A percentile compares a stretch with the other conserved stretches of the same genome.
Conservation (phyloP, 1,284 basidiomycete genomes). For the Malassezia caprae region DNA sequence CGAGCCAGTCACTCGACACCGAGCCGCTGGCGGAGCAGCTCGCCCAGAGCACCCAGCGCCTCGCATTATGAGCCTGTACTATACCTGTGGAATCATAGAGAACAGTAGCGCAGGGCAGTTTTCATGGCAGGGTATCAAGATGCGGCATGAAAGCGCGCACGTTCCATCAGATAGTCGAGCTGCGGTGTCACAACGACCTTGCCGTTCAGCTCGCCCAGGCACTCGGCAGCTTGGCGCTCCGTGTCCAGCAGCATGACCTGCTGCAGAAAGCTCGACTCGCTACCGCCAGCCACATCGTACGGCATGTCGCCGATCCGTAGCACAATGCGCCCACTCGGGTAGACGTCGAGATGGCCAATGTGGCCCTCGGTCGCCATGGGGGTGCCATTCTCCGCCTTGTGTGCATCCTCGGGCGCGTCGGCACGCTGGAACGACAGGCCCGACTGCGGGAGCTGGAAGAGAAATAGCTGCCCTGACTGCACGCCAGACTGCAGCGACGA, state of each 20-base stretch:
- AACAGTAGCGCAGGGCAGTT: not conserved
- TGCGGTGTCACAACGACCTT: slow-evolving; percentile 78
- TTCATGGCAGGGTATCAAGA: not conserved
- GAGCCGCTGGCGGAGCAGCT: not conserved
- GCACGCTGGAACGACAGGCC: slow-evolving; percentile 62
- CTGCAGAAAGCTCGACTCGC: slow-evolving; percentile 77
- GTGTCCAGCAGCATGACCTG: slow-evolving; percentile 69
- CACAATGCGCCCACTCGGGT: slow-evolving; percentile 35
- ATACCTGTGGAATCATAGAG: not conserved
- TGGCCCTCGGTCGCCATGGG: slow-evolving; percentile 23
- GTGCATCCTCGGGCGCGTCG: not conserved
- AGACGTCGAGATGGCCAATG: slow-evolving; percentile 37
- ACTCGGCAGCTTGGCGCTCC: slow-evolving; percentile 56
- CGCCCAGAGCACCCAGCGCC: not conserved
- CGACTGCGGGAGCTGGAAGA: slow-evolving; percentile 84
- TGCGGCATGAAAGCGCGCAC: slow-evolving; percentile 25
- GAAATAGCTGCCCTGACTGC: slow-evolving; percentile 60
- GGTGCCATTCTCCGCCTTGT: not conserved
- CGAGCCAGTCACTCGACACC: not conserved
- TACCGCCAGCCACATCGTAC: slow-evolving; percentile 65
- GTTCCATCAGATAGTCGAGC: slow-evolving; percentile 64
- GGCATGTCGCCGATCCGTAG: slow-evolving; percentile 33
- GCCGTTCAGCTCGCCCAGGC: slow-evolving; percentile 75
- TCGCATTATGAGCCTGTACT: not conserved
- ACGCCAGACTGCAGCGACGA: slow-evolving; percentile 25